Evolutionary conservation across 2,329 filamentous ascomycete genomes (phyloP), one percentile per base, ranked within the genome.

Genomic region (Ceratocystiopsis sp.): DNA sequence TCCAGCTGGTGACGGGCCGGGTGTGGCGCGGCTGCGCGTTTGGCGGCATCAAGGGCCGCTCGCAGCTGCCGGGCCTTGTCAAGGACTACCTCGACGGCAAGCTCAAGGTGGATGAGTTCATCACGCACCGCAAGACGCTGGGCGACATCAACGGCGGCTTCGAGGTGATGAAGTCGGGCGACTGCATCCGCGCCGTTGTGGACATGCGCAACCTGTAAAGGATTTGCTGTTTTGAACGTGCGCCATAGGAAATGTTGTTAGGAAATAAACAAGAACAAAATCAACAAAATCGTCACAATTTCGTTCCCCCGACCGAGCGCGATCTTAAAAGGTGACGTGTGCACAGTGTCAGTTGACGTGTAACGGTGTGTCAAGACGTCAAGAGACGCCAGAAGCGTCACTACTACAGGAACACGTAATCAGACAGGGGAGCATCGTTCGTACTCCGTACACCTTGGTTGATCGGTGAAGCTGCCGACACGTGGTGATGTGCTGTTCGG

Each of bases 31-130:
- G 91, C 43, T 96, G 89, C 59, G 91, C 91, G 16, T 98, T 98
- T 57, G 91, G 91, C 53, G 91, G 91, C 55, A 87, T 98, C 72
- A 98, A 96, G 73, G 91, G 91, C 53, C 87, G 91, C 57, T 80
- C 83, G 33, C 91, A 98, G 67, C 76, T 98, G 51, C 81, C 83
- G 40, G 78, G 73, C 46, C 78, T 98, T 36, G 86, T 98, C 19
- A 67, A 77, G 52, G 89, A 96, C 64, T 98, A 98, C 67, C 71
- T 93, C 61, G 73, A 73, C 42, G 87, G 87, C 54, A 75, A 81
- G 58, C 79, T 98, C 59, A 96, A 95, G 78, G 91, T 96, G 38
- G 89, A 96, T 60, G 91, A 98, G 68, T 96, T 96, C 69, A 96
- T 98, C 67, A 98, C 91, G 32, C 91, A 98, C 68, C 78, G 87